Evolutionary conservation across 1,284 basidiomycete species (phyloP).

Genomic region (Gymnopus androsaceus): DNA sequence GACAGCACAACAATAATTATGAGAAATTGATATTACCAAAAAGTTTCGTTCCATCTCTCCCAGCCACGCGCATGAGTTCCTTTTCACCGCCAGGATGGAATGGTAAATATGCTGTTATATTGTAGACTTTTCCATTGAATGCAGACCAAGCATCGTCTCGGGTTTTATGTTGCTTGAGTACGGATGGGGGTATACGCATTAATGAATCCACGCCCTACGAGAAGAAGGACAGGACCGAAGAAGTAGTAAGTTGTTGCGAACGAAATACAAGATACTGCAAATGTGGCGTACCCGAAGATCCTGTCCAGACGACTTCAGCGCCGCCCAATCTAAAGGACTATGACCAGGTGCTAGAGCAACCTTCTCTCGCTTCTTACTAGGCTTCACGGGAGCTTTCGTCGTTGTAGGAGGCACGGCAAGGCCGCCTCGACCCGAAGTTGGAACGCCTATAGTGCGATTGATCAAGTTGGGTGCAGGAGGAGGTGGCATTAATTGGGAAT

Average conservation of each 20-base stretch:
- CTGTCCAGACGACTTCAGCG: slow-evolving; percentile 75
- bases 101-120: slow-evolving; percentile 89
- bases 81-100: slow-evolving; percentile 95
- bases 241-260: background rate
- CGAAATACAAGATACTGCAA: no score
- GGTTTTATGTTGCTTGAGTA: slow-evolving; percentile 83
- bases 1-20: background rate
- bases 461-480: slow-evolving; percentile 41
- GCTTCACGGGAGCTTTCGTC: slow-evolving; percentile 54
- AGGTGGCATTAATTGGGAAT: slow-evolving; percentile 70
- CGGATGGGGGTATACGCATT: slow-evolving; percentile 78
- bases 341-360: slow-evolving; percentile 91
- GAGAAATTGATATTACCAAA: slow-evolving; percentile 66
- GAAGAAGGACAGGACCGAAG: background rate
- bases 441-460: slow-evolving; percentile 44
- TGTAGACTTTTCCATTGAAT: slow-evolving; percentile 94
- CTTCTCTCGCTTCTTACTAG: slow-evolving; percentile 67
- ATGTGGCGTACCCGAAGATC: slow-evolving; percentile 68
- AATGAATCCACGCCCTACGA: slow-evolving; percentile 65
- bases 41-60: slow-evolving; percentile 90
- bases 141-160: slow-evolving; percentile 92
- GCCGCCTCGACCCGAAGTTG: slow-evolving; percentile 34
- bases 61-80: slow-evolving; percentile 95
- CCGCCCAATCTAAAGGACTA: slow-evolving; percentile 94
- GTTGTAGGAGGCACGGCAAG: slow-evolving; percentile 63